Evolutionary conservation across 192 early-diverging fungal genomes (phyloP).

Genomic region (Podila epigama): DNA sequence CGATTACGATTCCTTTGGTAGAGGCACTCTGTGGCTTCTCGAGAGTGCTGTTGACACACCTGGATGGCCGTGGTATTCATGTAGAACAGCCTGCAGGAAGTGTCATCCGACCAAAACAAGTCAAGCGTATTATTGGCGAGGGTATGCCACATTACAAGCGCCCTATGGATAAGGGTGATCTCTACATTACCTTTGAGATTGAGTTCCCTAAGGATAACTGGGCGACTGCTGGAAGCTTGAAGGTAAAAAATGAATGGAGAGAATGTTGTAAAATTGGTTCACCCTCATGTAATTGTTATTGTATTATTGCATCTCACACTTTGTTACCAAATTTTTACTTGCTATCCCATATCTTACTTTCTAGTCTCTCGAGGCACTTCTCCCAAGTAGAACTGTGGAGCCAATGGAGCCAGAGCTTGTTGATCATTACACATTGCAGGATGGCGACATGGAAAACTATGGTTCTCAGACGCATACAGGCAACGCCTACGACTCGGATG

Average conservation of each 20-base stretch:
- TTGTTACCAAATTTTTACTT: neutral
- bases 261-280: neutral
- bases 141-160: conserved; percentile 91
- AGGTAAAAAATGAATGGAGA: conserved; percentile 4
- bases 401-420: conserved; percentile 54
- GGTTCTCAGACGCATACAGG: conserved; percentile 47
- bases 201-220: conserved; percentile 78
- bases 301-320: neutral
- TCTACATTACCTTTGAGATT: conserved; percentile 88
- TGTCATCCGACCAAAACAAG: conserved; percentile 86
- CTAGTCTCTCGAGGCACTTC: conserved; percentile 42
- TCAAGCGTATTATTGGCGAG: conserved; percentile 85
- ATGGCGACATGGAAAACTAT: conserved; percentile 55
- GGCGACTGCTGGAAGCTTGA: conserved; percentile 39
- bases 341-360: neutral
- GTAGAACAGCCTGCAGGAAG: conserved; percentile 85
- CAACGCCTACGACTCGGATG: conserved; percentile 62
- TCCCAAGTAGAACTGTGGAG: conserved; percentile 10
- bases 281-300: neutral
- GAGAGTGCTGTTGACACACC: conserved; percentile 77
- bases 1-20: conserved; percentile 82
- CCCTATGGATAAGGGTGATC: conserved; percentile 80
- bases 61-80: conserved; percentile 88
- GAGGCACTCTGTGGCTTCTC: conserved; percentile 95
- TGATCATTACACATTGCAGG: conserved; percentile 54